Base-by-base conservation (phyloP, 2,329 filamentous ascomycete genomes). In the Volutella citrinella region DNA sequence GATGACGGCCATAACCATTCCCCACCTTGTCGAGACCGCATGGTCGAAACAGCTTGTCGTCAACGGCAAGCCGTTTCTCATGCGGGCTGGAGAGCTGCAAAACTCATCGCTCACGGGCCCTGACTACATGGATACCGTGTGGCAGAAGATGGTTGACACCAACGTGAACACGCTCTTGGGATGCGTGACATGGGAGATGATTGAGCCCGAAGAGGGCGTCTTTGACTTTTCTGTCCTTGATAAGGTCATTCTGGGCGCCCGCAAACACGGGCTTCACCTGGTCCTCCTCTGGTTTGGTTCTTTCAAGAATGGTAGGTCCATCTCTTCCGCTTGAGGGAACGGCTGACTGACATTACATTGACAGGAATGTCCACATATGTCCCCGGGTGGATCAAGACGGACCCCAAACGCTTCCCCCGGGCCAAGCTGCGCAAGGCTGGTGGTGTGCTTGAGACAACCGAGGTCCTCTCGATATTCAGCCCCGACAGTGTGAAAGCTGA, bases 81-180 rank as follows among this genome's bases (percentile, higher is more conserved):
- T 54, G 42, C 46, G 47, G 4, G 38, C 45, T 9, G 56, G 40
- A 32, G 57, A 61, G 42, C 49, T 59, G 6, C 56, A 59, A 27
- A 60, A 59, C 41, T 60, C 57, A 8, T 59, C 56, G 4, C 40
- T 60, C 31, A 52, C 41, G 23, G 49, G 42, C 2, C 46, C 54
- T 10, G 43, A 48, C 27, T 60, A 49, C 38, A 61, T 61, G 58
- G 35, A 34, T 9, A 32, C 42, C 5, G 46, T 49, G 4, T 56
- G 49, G 49, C 46, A 46, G 5, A 47, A 47, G 24, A 51, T 63
- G 50, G 49, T 45, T 13, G 46, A 47, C 6, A 39, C 45, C 25
- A 50, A 52, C 34, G 48, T 61, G 42, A 63, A 63, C 43, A 63
- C 59, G 4, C 38, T 63, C 10, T 52, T 61, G 8, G 59, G 59